Base-by-base conservation (phyloP, 2,329 filamentous ascomycete genomes). In the Alternaria burnsii region DNA sequence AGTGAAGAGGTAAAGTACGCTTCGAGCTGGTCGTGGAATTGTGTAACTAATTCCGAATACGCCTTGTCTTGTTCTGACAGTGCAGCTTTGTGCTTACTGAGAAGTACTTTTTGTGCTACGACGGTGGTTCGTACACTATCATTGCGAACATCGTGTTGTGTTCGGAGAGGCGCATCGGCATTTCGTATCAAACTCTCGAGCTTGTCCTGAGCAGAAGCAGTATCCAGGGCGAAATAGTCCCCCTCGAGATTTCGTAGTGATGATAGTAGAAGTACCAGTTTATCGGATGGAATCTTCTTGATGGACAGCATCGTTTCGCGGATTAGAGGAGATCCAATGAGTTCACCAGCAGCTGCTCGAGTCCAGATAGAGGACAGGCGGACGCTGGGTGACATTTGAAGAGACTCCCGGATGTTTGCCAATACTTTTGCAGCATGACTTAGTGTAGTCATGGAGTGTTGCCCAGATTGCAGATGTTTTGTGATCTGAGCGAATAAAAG, bases 101-200 rank as follows among this genome's bases (percentile, higher is more conserved):
- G 83, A 71, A 93, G 89, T 18, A 95, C 91, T 73, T 91, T 91
- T 72, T 94, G 91, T 16, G 91, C 91, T 52, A 94, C 88, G 32
- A 94, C 87, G 0, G 92, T 94, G 1, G 91, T 92, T 44, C 92
- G 85, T 41, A 92, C 79, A 43, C 90, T 88, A 65, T 88, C 89
- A 78, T 86, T 83, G 42, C 90, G 89, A 11, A 90, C 85, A 68
- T 89, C 89, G 76, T 95, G 91, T 74, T 89, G 90, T 79, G 89
- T 96, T 63, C 89, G 88, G 30, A 96, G 83, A 83, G 78, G 72
- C 40, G 69, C 61, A 52, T 60, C 63, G 40, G 72, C 70, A 3
- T 70, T 55, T 50, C 71, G 50, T 5, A 78, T 51, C 12, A 78
- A 59, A 12, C 58, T 64, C 22, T 68, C 58, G 8, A 81, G 61